Base-by-base conservation (phyloP, 345 rosid species). In the Lepidium aucheri region DNA sequence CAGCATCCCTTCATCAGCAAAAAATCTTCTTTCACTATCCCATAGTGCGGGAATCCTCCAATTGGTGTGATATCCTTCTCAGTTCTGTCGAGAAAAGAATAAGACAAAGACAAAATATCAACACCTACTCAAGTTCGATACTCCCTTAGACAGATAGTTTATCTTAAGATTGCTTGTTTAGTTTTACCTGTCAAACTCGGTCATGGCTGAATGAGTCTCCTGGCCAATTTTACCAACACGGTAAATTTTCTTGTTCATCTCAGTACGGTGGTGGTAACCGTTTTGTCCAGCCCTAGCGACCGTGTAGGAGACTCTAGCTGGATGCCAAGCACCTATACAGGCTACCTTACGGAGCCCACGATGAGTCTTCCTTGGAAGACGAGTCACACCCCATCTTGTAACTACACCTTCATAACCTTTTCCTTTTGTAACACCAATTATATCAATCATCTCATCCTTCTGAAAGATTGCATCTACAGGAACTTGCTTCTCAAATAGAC, bases 271-370 rank as follows among this genome's bases (percentile, higher is more conserved):
- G 56, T 90, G 97, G 58, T 90, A 92, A 2, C 97, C 97, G 38
- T 93, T 93, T 71, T 93, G 96, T 3, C 98, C 97, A 26, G 97
- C 98, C 74, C 98, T 87, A 34, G 97, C 98, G 54, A 93, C 97
- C 2, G 98, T 93, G 57, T 77, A 93, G 1, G 98, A 93, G 30
- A 90, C 96, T 81, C 98, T 87, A 50, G 97, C 97, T 8, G 98
- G 98, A 83, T 93, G 98, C 98, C 98, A 93, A 38, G 98, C 94
- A 38, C 98, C 97, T 22, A 93, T 90, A 80, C 98, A 90, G 26
- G 97, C 98, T 1, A 90, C 97, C 81, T 90, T 90, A 7, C 97
- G 88, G 9, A 90, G 94, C n/a, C 98, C 97, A 67, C 91, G 85
- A 32, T 87, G 98, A 30, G 98, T 93, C 80, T 93, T 93, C 3